Conservation (phyloP, 495 filamentous ascomycete genomes). For the Xylaria curta region DNA sequence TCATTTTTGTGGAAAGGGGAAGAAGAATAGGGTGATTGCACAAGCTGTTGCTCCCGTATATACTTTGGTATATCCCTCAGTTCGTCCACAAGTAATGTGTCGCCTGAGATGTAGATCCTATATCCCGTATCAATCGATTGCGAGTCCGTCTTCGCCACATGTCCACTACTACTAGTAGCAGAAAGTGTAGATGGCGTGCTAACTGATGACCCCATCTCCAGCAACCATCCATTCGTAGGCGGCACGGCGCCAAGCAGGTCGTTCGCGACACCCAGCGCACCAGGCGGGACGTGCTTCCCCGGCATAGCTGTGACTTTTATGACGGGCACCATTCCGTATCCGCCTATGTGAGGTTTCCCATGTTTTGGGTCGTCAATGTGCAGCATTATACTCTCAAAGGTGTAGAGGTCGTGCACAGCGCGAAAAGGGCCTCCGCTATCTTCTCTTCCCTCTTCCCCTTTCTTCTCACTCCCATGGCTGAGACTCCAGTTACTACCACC, state of each 20-base stretch:
- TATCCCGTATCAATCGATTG: constrained; percentile 58
- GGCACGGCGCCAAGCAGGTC: constrained; percentile 68
- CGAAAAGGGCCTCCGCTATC: constrained; percentile 56
- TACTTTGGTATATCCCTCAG: constrained; percentile 62
- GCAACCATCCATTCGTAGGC: constrained; percentile 75
- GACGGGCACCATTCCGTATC: constrained; percentile 37
- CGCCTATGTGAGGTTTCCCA: constrained; percentile 20
- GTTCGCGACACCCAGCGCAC: constrained; percentile 56
- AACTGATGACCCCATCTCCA: constrained; percentile 63
- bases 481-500: background rate
- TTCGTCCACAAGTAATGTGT: constrained; percentile 71
- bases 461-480: background rate
- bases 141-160: background rate
- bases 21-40: background rate
- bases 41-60: constrained; percentile 45
- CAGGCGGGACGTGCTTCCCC: constrained; percentile 70
- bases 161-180: background rate
- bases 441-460: background rate
- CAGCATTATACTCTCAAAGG: constrained; percentile 61
- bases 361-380: constrained; percentile 43
- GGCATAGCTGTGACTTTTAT: constrained; percentile 72
- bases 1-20: background rate
- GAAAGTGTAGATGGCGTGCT: background rate
- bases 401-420: constrained; percentile 59
- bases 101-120: constrained; percentile 74